Base-by-base conservation (phyloP, 805 yeast species). In the Saturnispora saitoi region DNA sequence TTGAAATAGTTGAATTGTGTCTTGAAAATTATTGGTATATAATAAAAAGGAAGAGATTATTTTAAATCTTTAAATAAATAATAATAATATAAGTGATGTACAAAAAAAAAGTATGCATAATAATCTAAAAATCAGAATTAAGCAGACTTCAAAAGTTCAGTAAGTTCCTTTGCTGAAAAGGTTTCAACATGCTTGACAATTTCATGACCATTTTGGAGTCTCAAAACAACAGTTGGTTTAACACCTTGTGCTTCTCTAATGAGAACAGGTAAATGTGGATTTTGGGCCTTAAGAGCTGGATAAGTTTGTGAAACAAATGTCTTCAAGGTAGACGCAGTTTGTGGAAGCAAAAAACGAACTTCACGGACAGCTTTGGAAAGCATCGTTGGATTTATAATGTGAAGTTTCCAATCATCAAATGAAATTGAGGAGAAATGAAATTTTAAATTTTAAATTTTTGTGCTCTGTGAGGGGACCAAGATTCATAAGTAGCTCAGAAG, bases 301-400 rank as follows among this genome's bases (percentile, higher is more conserved):
- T 86, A 86, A 59, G 80, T 71, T 49, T 75, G 70, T 43, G 76
- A 66, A 54, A 87, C 69, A 60, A 83, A 87, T 15, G 45, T 43
- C 78, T 75, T 79, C 57, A 86, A 70, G 12, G 90, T 78, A 4
- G 86, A 78, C 53, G 78, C 78, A n/a, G 82, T 74, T 66, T 84
- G 93, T 30, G 88, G 82, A 54, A 86, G 72, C 61, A 86, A 88
- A 68, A 86, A 83, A 66, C 95, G 77, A 60, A 87, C 72, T 71
- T 87, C 95, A 63, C 74, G 85, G 55, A 86, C 74, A 10, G 85
- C 76, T 31, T 68, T 63, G n/a, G 81, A 77, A 32, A 64, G 57
- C 58, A 31, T 56, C 32, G 43, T 47, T 31, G 17, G 15, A 19
- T 31, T n/a, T 11, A 28, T 38, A 44, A 67, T 55, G 5, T 63